phyloP scores from a whole-genome alignment of 1,139 yeast species.

The Geotrichum klebahnii region DNA sequence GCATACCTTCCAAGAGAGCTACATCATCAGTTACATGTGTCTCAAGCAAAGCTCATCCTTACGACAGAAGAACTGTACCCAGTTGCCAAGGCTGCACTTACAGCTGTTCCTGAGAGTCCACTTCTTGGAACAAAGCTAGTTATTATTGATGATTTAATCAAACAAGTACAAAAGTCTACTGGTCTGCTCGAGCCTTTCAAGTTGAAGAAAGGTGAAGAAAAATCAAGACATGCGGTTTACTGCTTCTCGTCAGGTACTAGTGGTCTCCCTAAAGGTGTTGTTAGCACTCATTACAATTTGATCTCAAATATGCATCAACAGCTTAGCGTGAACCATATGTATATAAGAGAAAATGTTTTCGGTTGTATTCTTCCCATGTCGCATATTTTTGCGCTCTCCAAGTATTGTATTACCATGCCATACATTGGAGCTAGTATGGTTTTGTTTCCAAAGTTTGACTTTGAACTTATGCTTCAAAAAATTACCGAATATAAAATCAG shows the following conservation, averaged over 20 bases:
- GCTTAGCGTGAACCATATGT: conserved; percentile 7
- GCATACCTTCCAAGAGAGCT: conserved; percentile 39
- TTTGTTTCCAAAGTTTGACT: conserved; percentile 35
- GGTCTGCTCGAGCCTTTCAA: conserved; percentile 14
- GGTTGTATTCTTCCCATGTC: conserved; percentile 35
- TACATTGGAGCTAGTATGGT: conserved; percentile 28
- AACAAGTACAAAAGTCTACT: conserved; percentile 4
- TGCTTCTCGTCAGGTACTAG: conserved; percentile 64
- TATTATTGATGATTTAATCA: conserved; percentile 10
- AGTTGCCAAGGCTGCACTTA: conserved; percentile 34
- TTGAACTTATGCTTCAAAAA: conserved; percentile 30
- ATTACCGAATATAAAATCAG: conserved; percentile 30
- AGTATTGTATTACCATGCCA: conserved; percentile 30
- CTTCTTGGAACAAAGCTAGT: conserved; percentile 6
- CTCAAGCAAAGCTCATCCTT: conserved; percentile 34
- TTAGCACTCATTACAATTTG: conserved; percentile 45
- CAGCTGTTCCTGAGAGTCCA: neutral
- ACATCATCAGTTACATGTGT: conserved; percentile 36
- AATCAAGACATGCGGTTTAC: conserved; percentile 22
- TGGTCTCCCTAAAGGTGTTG: conserved; percentile 57
- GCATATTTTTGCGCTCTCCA: conserved; percentile 37
- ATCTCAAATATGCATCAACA: conserved; percentile 28
- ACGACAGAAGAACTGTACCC: conserved; percentile 27
- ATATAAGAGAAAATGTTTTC: conserved; percentile 17
- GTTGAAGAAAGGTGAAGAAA: conserved; percentile 2